phyloP scores from a whole-genome alignment of 2,329 filamentous ascomycete genomes.

The Nemania sp. region DNA sequence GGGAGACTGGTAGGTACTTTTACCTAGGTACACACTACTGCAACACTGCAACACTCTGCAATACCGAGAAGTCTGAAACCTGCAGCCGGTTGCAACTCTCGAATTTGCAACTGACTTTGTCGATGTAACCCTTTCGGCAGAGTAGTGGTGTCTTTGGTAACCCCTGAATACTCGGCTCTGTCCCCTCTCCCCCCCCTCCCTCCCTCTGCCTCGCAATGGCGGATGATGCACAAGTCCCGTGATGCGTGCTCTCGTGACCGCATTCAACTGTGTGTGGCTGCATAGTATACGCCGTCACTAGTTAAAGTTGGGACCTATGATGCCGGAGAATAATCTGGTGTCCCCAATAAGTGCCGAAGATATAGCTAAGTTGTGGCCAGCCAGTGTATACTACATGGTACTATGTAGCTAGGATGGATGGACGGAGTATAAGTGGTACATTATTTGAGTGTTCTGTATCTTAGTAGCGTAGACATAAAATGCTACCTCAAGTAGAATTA shows the following conservation, averaged over 20 bases:
- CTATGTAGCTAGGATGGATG: too few relatives aligned
- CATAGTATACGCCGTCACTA: constrained; percentile 27
- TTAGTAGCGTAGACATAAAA: too few relatives aligned
- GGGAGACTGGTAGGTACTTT: too few relatives aligned
- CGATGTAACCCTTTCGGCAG: constrained; percentile 24
- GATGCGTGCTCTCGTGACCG: constrained; percentile 40
- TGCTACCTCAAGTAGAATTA: background rate
- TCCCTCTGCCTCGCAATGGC: constrained; percentile 24
- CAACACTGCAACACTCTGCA: constrained; percentile 15
- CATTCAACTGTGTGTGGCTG: constrained; percentile 39
- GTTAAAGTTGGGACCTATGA: background rate
- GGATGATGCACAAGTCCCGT: constrained; percentile 27
- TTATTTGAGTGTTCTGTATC: too few relatives aligned
- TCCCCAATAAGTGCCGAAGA: too few relatives aligned
- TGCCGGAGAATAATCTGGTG: too few relatives aligned
- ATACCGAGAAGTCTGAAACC: constrained; percentile 26
- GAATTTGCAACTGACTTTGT: constrained; percentile 27
- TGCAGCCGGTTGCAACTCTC: constrained; percentile 21
- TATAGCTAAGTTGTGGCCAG: too few relatives aligned
- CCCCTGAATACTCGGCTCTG: constrained; percentile 15
- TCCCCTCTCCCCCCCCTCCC: constrained; percentile 3
- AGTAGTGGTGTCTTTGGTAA: constrained; percentile 26
- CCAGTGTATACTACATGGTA: too few relatives aligned
- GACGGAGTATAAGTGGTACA: too few relatives aligned
- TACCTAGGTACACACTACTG: background rate